Percentiles rank a stretch among this genome's conserved stretches.
Conservation (phyloP, 163 green algal genomes). For the Chlamydomonas reinhardtii region DNA sequence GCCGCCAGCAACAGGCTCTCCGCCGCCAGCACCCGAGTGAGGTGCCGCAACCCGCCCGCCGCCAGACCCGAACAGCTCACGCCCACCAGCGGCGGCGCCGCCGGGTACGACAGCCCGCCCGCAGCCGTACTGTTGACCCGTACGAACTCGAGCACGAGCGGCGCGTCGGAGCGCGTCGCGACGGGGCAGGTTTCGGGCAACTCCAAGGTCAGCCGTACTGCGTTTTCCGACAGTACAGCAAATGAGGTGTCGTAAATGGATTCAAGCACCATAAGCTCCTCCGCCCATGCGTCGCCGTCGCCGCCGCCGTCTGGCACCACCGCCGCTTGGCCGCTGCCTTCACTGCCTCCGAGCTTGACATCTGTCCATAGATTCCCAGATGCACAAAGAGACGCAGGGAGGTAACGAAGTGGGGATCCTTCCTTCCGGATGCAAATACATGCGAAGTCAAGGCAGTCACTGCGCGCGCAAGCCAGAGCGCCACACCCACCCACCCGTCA, state of each 20-base stretch:
- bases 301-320: not conserved
- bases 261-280: constrained; percentile 80
- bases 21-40: constrained; percentile 65
- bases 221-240: constrained; percentile 15
- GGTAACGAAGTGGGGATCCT: no score
- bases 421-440: no score
- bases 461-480: no score
- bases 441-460: no score
- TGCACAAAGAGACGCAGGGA: no score
- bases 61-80: constrained; percentile 54
- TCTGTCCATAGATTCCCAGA: no score
- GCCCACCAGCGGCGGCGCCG: constrained; percentile 54
- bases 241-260: constrained; percentile 76
- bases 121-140: no score
- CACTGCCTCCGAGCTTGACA: no score
- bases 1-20: no score
- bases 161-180: constrained; percentile 13
- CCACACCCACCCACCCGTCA: constrained; percentile 48
- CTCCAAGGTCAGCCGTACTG: constrained; percentile 43
- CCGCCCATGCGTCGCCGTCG: constrained; percentile 62
- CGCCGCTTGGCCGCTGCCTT: no score
- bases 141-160: constrained; percentile 36
- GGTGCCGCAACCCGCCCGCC: constrained; percentile 44
- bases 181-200: constrained; percentile 43
- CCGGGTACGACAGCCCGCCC: constrained; percentile 51